These are phyloP conservation scores for Lipomyces chichibuensis DNA, from an alignment of 805 yeast genomes.

Conservation along the genomic window DNA sequence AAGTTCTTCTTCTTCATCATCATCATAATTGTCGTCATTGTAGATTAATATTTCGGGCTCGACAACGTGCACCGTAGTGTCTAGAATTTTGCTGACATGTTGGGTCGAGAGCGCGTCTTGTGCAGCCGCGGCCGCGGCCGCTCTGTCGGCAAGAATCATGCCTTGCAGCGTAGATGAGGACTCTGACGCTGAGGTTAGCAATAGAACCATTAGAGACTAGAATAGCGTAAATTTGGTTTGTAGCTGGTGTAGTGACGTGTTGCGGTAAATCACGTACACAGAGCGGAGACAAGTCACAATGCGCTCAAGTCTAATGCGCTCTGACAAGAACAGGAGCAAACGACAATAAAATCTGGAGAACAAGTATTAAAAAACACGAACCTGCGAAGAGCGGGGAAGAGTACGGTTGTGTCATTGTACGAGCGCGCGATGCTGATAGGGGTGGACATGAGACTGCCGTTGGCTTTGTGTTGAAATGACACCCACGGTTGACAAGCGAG, in stretches of 20 bases:
- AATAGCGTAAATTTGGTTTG: neutral
- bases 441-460: neutral
- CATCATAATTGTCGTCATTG: constrained; percentile 14
- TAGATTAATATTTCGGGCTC: neutral
- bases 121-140: constrained; percentile 6
- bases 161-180: constrained; percentile 29
- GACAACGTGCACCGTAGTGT: neutral
- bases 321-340: neutral
- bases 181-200: constrained; percentile 15
- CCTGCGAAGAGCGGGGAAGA: constrained; percentile 25
- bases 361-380: constrained; percentile 4
- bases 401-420: constrained; percentile 20
- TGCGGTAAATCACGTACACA: neutral
- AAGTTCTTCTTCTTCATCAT: constrained; percentile 20
- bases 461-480: neutral
- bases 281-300: neutral
- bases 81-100: neutral
- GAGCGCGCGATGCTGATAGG: neutral
- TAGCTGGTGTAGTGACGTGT: neutral
- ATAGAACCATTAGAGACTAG: neutral
- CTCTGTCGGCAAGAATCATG: constrained; percentile 28
- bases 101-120: neutral
- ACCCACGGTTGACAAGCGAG: neutral
- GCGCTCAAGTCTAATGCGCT: neutral
- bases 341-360: constrained; percentile 4